These are phyloP conservation scores for barrel medic (Medicago truncatula) DNA, from an alignment of 306 rosid species.

Conservation along the genomic window DNA sequence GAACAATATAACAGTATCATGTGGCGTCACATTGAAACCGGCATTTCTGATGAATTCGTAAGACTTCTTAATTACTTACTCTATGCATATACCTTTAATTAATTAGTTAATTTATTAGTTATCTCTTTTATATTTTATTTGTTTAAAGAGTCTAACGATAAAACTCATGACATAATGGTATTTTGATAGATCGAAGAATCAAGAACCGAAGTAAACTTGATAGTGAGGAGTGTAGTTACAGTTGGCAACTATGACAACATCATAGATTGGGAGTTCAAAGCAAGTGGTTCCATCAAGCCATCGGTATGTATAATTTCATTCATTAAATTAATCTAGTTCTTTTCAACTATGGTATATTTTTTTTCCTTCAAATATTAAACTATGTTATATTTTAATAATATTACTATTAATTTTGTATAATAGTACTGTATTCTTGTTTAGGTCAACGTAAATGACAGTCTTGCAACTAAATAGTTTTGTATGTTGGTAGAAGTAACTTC, in stretches of 20 bases:
- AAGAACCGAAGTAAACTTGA: conserved; percentile 46
- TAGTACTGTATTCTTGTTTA: too few relatives aligned
- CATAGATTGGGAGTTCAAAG: conserved; percentile 54
- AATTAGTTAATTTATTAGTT: too few relatives aligned
- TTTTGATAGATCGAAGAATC: conserved; percentile 35
- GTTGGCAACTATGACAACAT: conserved; percentile 54
- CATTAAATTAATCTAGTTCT: neutral
- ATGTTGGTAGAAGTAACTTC: too few relatives aligned
- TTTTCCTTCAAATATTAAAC: too few relatives aligned
- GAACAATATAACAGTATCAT: conserved; percentile 43
- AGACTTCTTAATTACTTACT: neutral
- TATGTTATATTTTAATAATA: too few relatives aligned
- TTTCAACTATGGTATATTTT: neutral
- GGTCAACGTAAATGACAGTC: neutral
- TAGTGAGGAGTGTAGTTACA: conserved; percentile 40
- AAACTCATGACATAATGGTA: too few relatives aligned
- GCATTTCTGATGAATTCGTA: conserved; percentile 39
- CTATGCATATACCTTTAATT: too few relatives aligned
- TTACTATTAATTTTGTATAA: too few relatives aligned
- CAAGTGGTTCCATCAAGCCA: conserved; percentile 49
- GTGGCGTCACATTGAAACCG: conserved; percentile 53
- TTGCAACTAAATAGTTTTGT: neutral
- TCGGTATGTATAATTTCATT: conserved; percentile 23
- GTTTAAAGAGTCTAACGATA: too few relatives aligned
- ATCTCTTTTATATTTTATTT: too few relatives aligned